Percentiles rank a stretch among this genome's conserved stretches.
phyloP scores from a whole-genome alignment of 768 basidiomycete genomes.

The Exidia glandulosa region DNA sequence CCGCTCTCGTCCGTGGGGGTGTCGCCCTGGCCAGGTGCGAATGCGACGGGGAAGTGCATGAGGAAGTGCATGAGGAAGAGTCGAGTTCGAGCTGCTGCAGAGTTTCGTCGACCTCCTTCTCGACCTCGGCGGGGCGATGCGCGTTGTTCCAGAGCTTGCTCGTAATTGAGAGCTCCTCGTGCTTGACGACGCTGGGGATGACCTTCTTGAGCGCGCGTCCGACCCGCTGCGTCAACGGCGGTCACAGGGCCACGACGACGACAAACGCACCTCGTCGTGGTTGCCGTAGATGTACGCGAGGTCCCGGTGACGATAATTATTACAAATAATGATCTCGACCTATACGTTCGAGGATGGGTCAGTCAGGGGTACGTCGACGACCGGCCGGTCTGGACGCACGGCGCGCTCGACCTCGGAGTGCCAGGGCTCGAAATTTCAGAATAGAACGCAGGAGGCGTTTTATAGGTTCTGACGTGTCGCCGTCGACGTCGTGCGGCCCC shows the following conservation, averaged over 20 bases:
- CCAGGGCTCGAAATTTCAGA: too few species aligned
- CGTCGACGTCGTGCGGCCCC: too few species aligned
- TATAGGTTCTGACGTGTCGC: too few species aligned
- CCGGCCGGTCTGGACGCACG: too few species aligned
- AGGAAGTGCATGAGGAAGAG: too few species aligned
- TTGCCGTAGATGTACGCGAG: slow-evolving; percentile 72
- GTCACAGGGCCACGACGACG: slow-evolving; percentile 1
- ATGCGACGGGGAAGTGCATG: slow-evolving; percentile 71
- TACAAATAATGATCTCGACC: too few species aligned
- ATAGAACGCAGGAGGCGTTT: too few species aligned
- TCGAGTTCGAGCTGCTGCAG: slow-evolving; percentile 58
- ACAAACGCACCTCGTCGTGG: slow-evolving; percentile 44
- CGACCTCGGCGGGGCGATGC: slow-evolving; percentile 55
- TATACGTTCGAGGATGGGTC: too few species aligned
- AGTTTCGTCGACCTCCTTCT: slow-evolving; percentile 66
- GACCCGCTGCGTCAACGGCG: slow-evolving; percentile 23
- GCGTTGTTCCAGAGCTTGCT: slow-evolving; percentile 75
- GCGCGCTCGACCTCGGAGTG: too few species aligned
- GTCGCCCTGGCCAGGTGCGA: slow-evolving; percentile 42
- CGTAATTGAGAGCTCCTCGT: slow-evolving; percentile 73
- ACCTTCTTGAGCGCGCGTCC: slow-evolving; percentile 66
- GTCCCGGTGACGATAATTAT: slow-evolving; percentile 78
- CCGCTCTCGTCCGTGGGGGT: slow-evolving; percentile 36
- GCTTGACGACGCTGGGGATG: slow-evolving; percentile 63
- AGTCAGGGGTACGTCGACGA: too few species aligned